Base-by-base conservation (phyloP, 2,329 filamentous ascomycete genomes). In the Rugonectria rugulosa region DNA sequence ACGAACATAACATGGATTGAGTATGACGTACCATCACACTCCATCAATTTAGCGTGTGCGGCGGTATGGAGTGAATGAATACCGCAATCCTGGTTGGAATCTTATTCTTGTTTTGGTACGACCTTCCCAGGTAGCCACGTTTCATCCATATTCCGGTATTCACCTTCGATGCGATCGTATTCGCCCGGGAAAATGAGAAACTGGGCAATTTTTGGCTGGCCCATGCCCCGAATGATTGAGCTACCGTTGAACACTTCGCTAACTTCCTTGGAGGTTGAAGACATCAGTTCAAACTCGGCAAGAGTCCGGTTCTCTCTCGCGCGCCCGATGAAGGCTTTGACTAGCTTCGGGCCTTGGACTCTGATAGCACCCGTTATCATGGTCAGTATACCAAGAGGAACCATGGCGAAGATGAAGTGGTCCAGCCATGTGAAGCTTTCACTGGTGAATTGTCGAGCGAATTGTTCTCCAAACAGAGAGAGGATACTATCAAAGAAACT, bases 341-440 rank as follows among this genome's bases (percentile, higher is more conserved):
- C 10, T 12, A 56, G 46, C 6, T 40, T 47, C 1, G 58, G 59
- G 0, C 64, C 65, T 5, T 60, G 56, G 2, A 70, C 63, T 9
- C 70, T 40, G 5, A 72, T 69, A 0, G 69, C 67, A 4, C 57
- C 57, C 0, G 64, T 53, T 1, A 71, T 53, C 0, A 57, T 55
- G 0, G 69, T 68, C 6, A 71, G 40, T 11, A 72, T 68, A 1
- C 70, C 70, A 0, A 72, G 41, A 1, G 69, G 70, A 4, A 64
- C 68, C 9, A 46, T 49, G 5, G 45, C 52, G 6, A 50, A 55
- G n/a, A 44, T 44, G 21, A 55, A 12, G 15, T 49, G 44, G 15
- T 55, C 44, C 3, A 17, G 24, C 24, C 17, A 38, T 1, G 52
- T 55, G 12, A 49, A 49, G 10, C 21, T 50, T 40, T 55, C 37